Evolutionary conservation across 352 stramenopile species (phyloP).

Genomic region (Phytopythium aichiense): DNA sequence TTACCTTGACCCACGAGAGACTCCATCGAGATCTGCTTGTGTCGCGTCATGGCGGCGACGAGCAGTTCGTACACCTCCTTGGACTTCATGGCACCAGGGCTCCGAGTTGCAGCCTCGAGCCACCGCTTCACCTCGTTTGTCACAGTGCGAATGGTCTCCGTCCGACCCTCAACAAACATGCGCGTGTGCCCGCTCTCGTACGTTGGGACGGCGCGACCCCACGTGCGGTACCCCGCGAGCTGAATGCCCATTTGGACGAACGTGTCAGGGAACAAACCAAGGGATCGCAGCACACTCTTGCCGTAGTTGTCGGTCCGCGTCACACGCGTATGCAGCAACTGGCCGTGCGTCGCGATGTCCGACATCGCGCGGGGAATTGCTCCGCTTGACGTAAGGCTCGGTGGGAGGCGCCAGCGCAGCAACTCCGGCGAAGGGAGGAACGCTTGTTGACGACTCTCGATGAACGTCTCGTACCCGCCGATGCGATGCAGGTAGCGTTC

Average conservation of each 20-base stretch:
- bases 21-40: conserved; percentile 82
- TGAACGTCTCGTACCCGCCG: conserved; percentile 59
- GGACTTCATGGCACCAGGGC: conserved; percentile 16
- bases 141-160: conserved; percentile 82
- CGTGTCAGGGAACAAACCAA: conserved; percentile 88
- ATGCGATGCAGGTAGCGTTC: conserved; percentile 61
- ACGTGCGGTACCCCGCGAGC: conserved; percentile 87
- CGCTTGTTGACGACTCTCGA: conserved; percentile 52
- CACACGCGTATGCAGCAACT: conserved; percentile 75
- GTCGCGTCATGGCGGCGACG: conserved; percentile 65
- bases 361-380: conserved; percentile 49
- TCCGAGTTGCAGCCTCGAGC: conserved; percentile 37
- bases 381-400: conserved; percentile 12
- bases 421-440: conserved; percentile 53
- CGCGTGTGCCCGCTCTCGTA: conserved; percentile 95
- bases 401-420: conserved; percentile 49
- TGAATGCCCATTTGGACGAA: conserved; percentile 95
- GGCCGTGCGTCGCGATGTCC: conserved; percentile 66
- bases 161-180: conserved; percentile 92
- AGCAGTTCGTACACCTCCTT: conserved; percentile 53
- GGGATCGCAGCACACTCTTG: conserved; percentile 70
- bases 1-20: conserved; percentile 60
- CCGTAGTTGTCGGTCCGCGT: conserved; percentile 81
- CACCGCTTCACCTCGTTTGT: conserved; percentile 76
- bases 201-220: conserved; percentile 84